phyloP scores from a whole-genome alignment of 2,329 filamentous ascomycete species.

The Stromatinia cepivora region DNA sequence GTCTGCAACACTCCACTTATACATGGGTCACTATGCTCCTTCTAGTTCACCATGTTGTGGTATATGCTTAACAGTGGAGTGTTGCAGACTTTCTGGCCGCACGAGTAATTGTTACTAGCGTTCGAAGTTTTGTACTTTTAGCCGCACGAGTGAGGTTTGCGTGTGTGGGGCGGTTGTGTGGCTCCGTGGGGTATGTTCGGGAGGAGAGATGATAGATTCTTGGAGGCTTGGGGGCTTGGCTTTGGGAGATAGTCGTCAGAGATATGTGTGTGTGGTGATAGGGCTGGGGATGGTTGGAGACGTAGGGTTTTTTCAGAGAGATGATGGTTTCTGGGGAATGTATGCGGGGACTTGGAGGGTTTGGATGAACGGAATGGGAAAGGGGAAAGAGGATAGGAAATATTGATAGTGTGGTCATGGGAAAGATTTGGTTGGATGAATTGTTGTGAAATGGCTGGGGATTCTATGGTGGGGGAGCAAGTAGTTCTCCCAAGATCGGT shows the following conservation, averaged over 20 bases:
- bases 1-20: too few relatives aligned
- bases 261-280: not conserved
- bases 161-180: not conserved
- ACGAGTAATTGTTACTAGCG: too few relatives aligned
- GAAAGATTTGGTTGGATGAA: too few relatives aligned
- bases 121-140: too few relatives aligned
- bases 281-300: not conserved
- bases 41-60: too few relatives aligned
- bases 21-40: too few relatives aligned
- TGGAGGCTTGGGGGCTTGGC: not conserved
- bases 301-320: not conserved
- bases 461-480: not conserved
- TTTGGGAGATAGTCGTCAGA: not conserved
- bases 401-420: not conserved
- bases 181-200: slow-evolving; percentile 5
- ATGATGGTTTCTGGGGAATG: not conserved
- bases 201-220: not conserved
- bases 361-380: not conserved
- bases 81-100: too few relatives aligned
- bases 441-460: not conserved
- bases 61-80: too few relatives aligned
- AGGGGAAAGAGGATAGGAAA: not conserved
- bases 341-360: not conserved
- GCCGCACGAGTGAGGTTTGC: too few relatives aligned
- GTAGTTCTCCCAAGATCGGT: not conserved